A percentile compares a stretch with the other conserved stretches of the same genome.
phyloP scores from a whole-genome alignment of 148 eudicot genomes.

The Chenopodium quinoa region DNA sequence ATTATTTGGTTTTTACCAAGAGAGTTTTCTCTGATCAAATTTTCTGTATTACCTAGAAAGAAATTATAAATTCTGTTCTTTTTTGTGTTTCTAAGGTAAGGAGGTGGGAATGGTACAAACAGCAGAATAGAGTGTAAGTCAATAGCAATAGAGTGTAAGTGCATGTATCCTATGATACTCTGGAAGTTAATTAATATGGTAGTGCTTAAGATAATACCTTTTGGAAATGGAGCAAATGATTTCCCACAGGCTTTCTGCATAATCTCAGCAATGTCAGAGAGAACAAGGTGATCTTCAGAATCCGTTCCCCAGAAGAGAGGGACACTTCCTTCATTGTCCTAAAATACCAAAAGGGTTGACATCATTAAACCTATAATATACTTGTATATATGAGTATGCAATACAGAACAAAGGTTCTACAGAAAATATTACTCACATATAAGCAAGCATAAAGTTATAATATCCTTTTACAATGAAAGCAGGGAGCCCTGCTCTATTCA shows the following conservation, averaged over 20 bases:
- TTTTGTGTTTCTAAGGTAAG: background rate
- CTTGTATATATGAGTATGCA: background rate
- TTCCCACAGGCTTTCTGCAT: conserved; percentile 50
- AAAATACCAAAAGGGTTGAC: conserved; percentile 5
- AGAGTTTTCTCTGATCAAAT: background rate
- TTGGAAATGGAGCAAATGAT: conserved; percentile 43
- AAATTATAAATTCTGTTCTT: background rate
- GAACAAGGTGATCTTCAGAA: conserved; percentile 72
- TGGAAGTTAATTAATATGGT: background rate
- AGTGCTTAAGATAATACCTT: conserved; percentile 26
- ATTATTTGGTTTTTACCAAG: background rate
- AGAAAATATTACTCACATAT: background rate
- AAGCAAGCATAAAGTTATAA: background rate
- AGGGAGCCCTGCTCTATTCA: background rate
- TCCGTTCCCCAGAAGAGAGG: conserved; percentile 96
- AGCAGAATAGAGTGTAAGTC: background rate
- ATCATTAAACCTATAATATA: background rate
- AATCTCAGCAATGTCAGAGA: conserved; percentile 61
- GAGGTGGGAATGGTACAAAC: background rate
- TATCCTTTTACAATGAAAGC: background rate
- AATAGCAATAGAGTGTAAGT: background rate
- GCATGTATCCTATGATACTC: background rate
- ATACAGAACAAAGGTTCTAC: background rate
- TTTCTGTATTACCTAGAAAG: background rate
- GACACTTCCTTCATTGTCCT: conserved; percentile 95